Percentiles rank a stretch among this genome's conserved stretches.
Evolutionary conservation across 2,329 filamentous ascomycete genomes (phyloP).

Genomic region (Dryadomyces quercivorus): DNA sequence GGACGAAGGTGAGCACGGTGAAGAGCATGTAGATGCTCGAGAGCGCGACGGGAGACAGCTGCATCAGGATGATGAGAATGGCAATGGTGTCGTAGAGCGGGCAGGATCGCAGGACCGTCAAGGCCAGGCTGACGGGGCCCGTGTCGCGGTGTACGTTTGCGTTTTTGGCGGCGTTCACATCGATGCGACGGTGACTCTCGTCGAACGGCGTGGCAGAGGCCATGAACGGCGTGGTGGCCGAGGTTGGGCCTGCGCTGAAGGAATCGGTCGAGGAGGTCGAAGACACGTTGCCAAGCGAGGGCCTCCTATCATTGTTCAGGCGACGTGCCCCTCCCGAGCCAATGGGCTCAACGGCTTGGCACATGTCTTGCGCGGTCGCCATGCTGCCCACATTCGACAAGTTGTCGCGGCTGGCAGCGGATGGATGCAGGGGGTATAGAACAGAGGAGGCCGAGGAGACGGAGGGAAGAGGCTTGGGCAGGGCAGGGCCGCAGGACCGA

Average conservation of each 20-base stretch:
- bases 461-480: background rate
- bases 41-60: conserved; percentile 77
- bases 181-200: conserved; percentile 50
- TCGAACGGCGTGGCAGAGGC: conserved; percentile 20
- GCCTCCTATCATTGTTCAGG: background rate
- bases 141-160: conserved; percentile 55
- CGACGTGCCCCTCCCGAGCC: background rate
- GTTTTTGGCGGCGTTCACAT: conserved; percentile 58
- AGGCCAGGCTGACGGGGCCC: conserved; percentile 63
- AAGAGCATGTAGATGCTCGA: conserved; percentile 87
- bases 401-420: background rate
- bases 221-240: background rate
- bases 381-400: background rate
- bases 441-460: background rate
- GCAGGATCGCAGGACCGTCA: conserved; percentile 79
- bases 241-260: background rate
- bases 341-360: background rate
- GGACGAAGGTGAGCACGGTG: conserved; percentile 84
- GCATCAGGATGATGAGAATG: conserved; percentile 90
- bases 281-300: background rate
- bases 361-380: background rate
- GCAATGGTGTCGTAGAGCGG: conserved; percentile 91
- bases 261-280: background rate
- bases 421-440: background rate
- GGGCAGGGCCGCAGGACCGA: background rate